Evolutionary conservation across 2,329 filamentous ascomycete genomes (phyloP).

Genomic region (Verticillium nubilum): DNA sequence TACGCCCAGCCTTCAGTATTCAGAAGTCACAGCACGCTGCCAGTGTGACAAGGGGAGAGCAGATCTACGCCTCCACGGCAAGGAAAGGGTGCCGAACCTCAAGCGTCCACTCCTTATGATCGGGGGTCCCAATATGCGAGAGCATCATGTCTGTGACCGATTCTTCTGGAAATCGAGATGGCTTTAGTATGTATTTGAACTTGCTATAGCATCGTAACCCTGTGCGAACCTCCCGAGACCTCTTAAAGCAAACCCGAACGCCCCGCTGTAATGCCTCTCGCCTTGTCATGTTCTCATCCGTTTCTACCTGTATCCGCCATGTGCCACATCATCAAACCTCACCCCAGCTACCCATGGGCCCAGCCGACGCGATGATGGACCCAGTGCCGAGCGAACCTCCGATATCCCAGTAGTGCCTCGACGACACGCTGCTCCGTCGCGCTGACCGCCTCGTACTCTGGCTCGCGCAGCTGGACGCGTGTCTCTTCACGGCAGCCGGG

Average conservation of each 20-base stretch:
- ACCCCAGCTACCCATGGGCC: slow-evolving; percentile 72
- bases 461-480: slow-evolving; percentile 71
- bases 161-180: neutral
- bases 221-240: neutral
- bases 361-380: slow-evolving; percentile 61
- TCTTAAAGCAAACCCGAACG: neutral
- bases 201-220: neutral
- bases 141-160: neutral
- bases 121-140: neutral
- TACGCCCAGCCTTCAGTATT: neutral
- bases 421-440: slow-evolving; percentile 63
- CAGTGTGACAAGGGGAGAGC: neutral
- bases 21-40: neutral
- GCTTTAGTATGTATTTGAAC: neutral
- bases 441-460: slow-evolving; percentile 76
- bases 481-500: slow-evolving; percentile 37
- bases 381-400: slow-evolving; percentile 75
- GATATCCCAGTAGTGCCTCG: slow-evolving; percentile 88
- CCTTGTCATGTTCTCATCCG: neutral
- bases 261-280: neutral
- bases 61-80: neutral
- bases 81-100: neutral
- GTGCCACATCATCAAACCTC: slow-evolving; percentile 47
- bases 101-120: neutral
- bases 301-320: neutral